These are phyloP conservation scores for Penicillium flavigenum DNA, from an alignment of 495 filamentous ascomycete genomes.

Conservation along the genomic window DNA sequence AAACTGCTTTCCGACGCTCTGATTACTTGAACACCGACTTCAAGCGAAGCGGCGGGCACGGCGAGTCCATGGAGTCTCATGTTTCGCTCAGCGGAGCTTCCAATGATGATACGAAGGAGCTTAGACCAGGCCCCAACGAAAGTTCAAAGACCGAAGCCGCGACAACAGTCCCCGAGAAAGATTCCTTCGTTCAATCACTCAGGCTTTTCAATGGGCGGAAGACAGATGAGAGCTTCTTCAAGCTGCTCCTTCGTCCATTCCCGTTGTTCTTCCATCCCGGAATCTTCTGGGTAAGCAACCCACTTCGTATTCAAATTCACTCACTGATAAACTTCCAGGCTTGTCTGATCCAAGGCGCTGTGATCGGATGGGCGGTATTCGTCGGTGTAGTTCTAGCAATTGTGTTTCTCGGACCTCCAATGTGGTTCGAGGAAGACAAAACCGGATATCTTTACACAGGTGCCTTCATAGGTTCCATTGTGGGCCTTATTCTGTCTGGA, in stretches of 20 bases:
- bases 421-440: slow-evolving; percentile 77
- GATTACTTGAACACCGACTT: slow-evolving; percentile 63
- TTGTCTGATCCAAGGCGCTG: slow-evolving; percentile 82
- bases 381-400: slow-evolving; percentile 84
- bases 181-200: slow-evolving; percentile 56
- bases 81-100: slow-evolving; percentile 7
- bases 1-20: slow-evolving; percentile 74
- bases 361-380: slow-evolving; percentile 95
- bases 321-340: slow-evolving; percentile 43
- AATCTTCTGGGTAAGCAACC: slow-evolving; percentile 66
- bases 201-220: slow-evolving; percentile 79
- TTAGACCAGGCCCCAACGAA: slow-evolving; percentile 8
- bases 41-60: slow-evolving; percentile 22
- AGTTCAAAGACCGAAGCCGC: slow-evolving; percentile 17
- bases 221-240: slow-evolving; percentile 61
- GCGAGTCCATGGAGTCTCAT: slow-evolving; percentile 19
- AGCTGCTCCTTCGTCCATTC: slow-evolving; percentile 61
- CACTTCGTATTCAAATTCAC: neutral
- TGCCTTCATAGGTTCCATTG: slow-evolving; percentile 77
- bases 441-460: slow-evolving; percentile 88
- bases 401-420: slow-evolving; percentile 75
- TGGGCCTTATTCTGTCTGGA: slow-evolving; percentile 77
- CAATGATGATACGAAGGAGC: slow-evolving; percentile 19
- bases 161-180: slow-evolving; percentile 35
- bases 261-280: slow-evolving; percentile 76